Evolutionary conservation across 2,329 filamentous ascomycete species (phyloP), one percentile per base, ranked within the genome.

Genomic region (Penicillium sp.): DNA sequence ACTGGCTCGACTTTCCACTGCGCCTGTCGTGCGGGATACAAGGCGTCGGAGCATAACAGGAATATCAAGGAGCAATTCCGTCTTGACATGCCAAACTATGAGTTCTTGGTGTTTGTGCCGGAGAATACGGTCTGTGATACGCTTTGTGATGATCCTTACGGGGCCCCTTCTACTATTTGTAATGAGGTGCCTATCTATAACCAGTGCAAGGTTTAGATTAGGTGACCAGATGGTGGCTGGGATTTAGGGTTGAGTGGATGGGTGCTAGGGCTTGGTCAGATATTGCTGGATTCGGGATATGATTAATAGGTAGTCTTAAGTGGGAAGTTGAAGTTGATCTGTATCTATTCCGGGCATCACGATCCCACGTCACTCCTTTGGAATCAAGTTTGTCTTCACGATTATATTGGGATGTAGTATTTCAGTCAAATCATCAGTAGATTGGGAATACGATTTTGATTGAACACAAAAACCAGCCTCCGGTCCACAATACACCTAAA

Each of bases 11-110:
- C 65, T 22, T 75, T 75, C 70, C 73, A 75, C 64, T 75, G 73
- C 52, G 73, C 73, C 61, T 75, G 73, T 56, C 73, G 73, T 53
- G 73, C 73, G 20, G 73, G 73, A 37, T 75, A 72, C 60, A 75
- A 75, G 66, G 70, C 73, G 27, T 71, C 68, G 18, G 25, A 53
- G 18, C 8, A 64, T 40, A 68, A 74, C 56, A 54, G 64, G 12
- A 57, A 74, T 51, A 51, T 69, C 46, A 47, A 54, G 20, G 59
- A 68, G 53, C 71, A 75, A 60, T 75, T 75, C 70, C 71, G 73
- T 22, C 64, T 75, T 25, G 61, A 66, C 23, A 68, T 75, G 60
- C 68, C 70, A 49, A 67, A 74, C 54, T 75, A 72, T 54, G 58
- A 74, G 62, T 75, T 73, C 62, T 59, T 75, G 45, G 73, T 75